Percentiles rank a stretch among this genome's conserved stretches.
These are phyloP conservation scores for Diplodia mutila DNA, from an alignment of 2,329 filamentous ascomycete genomes.

Conservation along the genomic window DNA sequence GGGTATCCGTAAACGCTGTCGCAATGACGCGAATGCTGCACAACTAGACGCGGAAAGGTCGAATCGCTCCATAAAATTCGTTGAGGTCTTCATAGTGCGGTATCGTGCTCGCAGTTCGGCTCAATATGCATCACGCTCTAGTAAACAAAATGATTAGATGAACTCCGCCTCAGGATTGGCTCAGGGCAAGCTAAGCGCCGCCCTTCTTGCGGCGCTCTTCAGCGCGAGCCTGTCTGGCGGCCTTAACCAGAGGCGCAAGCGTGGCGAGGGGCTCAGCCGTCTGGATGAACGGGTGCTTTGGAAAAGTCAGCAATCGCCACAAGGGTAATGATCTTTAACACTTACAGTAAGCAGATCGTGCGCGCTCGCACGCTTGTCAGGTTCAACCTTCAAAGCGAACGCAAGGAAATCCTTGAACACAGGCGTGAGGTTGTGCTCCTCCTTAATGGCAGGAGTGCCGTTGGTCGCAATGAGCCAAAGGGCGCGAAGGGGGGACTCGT, in stretches of 20 bases:
- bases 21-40: constrained; percentile 17
- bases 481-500: constrained; percentile 88
- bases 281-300: constrained; percentile 54
- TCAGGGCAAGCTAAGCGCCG: constrained; percentile 29
- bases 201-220: constrained; percentile 67
- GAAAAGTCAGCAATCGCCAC: neutral
- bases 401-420: constrained; percentile 91
- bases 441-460: constrained; percentile 92
- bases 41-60: constrained; percentile 16
- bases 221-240: constrained; percentile 80
- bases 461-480: constrained; percentile 97
- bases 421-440: constrained; percentile 77
- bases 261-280: constrained; percentile 62
- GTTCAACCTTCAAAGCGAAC: constrained; percentile 93
- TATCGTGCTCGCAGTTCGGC: constrained; percentile 14
- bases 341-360: constrained; percentile 90
- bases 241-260: constrained; percentile 82
- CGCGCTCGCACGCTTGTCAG: constrained; percentile 93
- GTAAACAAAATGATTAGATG: constrained; percentile 20
- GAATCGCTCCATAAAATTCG: constrained; percentile 21
- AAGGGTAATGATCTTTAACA: neutral
- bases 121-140: constrained; percentile 20
- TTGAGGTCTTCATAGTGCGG: constrained; percentile 11
- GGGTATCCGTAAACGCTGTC: constrained; percentile 14
- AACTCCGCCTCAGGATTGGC: neutral